Evolutionary conservation across 805 yeast genomes (phyloP).

Genomic region (Candida berthetii): DNA sequence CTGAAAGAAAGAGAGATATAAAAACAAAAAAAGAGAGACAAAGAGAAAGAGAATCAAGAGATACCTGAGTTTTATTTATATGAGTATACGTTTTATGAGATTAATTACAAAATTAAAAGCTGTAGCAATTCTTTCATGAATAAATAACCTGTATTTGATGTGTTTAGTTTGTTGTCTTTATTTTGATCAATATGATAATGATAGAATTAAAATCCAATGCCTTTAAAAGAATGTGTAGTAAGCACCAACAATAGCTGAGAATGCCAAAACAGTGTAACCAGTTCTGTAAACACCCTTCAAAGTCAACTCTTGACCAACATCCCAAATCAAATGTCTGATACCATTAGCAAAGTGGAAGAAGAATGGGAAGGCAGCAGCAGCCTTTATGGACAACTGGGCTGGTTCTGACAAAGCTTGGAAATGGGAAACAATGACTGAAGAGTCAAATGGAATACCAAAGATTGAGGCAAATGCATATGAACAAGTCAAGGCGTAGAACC

Average conservation of each 20-base stretch:
- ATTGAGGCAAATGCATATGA: slow-evolving; percentile 67
- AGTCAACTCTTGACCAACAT: slow-evolving; percentile 72
- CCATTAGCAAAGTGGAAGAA: slow-evolving; percentile 86
- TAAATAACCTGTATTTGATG: neutral
- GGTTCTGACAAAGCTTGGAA: slow-evolving; percentile 55
- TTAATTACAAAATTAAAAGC: neutral
- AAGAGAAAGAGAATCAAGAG: neutral
- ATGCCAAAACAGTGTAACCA: slow-evolving; percentile 77
- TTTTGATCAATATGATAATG: neutral
- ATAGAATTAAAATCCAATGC: neutral
- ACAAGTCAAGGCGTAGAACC: slow-evolving; percentile 72
- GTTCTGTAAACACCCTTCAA: slow-evolving; percentile 88
- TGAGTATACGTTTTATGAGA: neutral
- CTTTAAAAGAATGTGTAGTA: slow-evolving; percentile 23
- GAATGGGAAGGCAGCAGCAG: slow-evolving; percentile 72
- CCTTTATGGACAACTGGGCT: slow-evolving; percentile 60
- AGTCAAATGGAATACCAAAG: slow-evolving; percentile 41
- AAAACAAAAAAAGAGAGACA: neutral
- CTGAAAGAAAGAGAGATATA: neutral
- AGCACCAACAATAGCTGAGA: slow-evolving; percentile 50
- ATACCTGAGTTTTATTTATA: neutral
- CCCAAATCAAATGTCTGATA: slow-evolving; percentile 93
- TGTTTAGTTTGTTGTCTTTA: neutral
- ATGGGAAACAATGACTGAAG: slow-evolving; percentile 26
- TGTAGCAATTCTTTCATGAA: neutral